phyloP scores from a whole-genome alignment of 1,139 yeast species.

The Kluyveromyces marxianus region DNA sequence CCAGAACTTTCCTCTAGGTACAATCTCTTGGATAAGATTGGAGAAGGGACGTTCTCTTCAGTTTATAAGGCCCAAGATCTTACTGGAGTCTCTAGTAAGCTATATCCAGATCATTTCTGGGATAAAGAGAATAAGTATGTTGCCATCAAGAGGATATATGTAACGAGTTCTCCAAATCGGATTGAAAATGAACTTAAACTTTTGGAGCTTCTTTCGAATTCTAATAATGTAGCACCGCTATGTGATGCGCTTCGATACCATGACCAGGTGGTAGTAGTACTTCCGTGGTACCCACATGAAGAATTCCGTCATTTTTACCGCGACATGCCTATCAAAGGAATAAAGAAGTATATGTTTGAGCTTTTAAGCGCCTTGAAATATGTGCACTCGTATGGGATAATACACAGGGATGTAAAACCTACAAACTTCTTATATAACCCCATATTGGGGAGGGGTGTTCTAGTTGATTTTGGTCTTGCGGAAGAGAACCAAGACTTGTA shows the following conservation, averaged over 20 bases:
- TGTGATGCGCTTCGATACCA: conserved; percentile 79
- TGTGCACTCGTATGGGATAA: conserved; percentile 68
- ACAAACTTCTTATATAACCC: conserved; percentile 82
- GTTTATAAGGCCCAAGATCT: conserved; percentile 81
- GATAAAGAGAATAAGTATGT: conserved; percentile 49
- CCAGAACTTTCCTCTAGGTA: conserved; percentile 54
- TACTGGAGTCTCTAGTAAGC: conserved; percentile 22
- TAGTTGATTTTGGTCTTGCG: conserved; percentile 91
- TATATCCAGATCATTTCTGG: conserved; percentile 27
- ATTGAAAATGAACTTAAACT: conserved; percentile 80
- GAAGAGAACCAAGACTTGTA: conserved; percentile 35
- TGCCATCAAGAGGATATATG: conserved; percentile 89
- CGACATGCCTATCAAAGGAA: conserved; percentile 70
- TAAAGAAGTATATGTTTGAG: conserved; percentile 73
- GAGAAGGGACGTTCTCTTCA: conserved; percentile 90
- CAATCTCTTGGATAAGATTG: conserved; percentile 72
- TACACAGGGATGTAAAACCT: conserved; percentile 87
- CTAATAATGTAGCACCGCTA: conserved; percentile 75
- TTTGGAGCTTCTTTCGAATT: conserved; percentile 58
- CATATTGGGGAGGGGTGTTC: conserved; percentile 65
- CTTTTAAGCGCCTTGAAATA: conserved; percentile 67
- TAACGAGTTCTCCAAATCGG: conserved; percentile 88
- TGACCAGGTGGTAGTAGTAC: conserved; percentile 87
- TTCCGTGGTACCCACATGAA: conserved; percentile 86
- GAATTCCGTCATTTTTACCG: conserved; percentile 86